phyloP scores from a whole-genome alignment of 495 filamentous ascomycete genomes.

The Penicillium arizonense region DNA sequence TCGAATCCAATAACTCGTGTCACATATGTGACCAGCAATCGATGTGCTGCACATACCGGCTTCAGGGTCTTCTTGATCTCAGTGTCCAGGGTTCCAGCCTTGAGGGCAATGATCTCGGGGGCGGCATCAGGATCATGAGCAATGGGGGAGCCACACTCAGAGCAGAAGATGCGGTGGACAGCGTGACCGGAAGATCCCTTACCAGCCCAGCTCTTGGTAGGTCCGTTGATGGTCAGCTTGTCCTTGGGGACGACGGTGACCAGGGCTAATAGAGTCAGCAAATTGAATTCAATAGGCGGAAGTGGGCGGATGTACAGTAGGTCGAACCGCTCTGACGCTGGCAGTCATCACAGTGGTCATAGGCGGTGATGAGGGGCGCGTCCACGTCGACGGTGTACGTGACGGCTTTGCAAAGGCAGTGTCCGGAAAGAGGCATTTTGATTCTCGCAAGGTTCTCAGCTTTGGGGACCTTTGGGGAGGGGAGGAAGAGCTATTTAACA shows the following conservation, averaged over 20 bases:
- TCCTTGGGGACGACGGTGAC: constrained; percentile 65
- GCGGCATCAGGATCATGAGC: constrained; percentile 68
- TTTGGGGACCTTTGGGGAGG: constrained; percentile 29
- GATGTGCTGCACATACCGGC: constrained; percentile 47
- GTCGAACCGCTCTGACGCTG: constrained; percentile 67
- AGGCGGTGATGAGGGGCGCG: constrained; percentile 53
- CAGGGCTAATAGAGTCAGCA: constrained; percentile 45
- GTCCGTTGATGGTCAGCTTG: constrained; percentile 58
- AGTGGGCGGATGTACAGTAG: constrained; percentile 49
- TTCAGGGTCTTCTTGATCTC: constrained; percentile 67
- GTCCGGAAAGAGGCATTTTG: constrained; percentile 61
- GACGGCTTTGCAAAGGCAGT: constrained; percentile 70
- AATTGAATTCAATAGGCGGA: neutral
- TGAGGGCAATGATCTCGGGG: constrained; percentile 65
- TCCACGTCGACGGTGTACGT: constrained; percentile 60
- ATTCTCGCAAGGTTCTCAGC: constrained; percentile 35
- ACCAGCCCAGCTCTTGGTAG: constrained; percentile 59
- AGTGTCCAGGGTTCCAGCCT: constrained; percentile 60
- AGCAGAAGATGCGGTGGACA: constrained; percentile 68
- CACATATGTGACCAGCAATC: neutral
- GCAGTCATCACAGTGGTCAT: constrained; percentile 73
- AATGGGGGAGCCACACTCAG: constrained; percentile 66
- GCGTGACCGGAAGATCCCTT: constrained; percentile 53
- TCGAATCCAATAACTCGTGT: neutral
- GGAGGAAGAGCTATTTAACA: constrained; percentile 29